A percentile compares a stretch with the other conserved stretches of the same genome.
phyloP scores from a whole-genome alignment of 257 asterid genomes.

The Scutellaria galericulata region DNA sequence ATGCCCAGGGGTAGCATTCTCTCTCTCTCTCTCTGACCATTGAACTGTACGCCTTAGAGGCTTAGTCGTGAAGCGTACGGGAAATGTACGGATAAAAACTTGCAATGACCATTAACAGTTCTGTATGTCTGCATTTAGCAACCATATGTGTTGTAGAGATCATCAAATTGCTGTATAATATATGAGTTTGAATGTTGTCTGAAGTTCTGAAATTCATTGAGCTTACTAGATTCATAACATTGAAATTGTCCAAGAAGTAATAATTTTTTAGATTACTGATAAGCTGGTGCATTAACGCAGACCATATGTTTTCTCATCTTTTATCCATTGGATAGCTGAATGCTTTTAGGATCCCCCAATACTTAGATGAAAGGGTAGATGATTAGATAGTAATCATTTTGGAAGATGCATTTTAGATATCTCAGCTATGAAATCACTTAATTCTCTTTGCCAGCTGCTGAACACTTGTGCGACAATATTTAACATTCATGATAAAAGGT shows the following conservation, averaged over 20 bases:
- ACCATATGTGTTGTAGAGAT: conserved; percentile 1
- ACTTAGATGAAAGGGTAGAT: conserved; percentile 13
- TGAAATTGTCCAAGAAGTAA: conserved; percentile 27
- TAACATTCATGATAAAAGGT: conserved; percentile 22
- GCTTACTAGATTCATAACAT: conserved; percentile 3
- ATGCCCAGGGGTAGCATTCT: conserved; percentile 23
- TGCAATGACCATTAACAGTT: conserved; percentile 22
- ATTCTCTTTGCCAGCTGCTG: conserved; percentile 29
- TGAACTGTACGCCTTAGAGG: conserved; percentile 12
- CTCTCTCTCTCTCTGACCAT: background rate
- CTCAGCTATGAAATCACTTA: conserved; percentile 18
- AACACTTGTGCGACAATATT: conserved; percentile 21
- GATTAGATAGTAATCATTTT: conserved; percentile 29
- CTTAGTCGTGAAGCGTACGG: conserved; percentile 6
- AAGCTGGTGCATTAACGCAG: conserved; percentile 23
- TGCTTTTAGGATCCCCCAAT: conserved; percentile 23
- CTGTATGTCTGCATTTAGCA: conserved; percentile 5
- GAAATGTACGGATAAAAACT: background rate
- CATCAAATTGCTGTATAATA: background rate
- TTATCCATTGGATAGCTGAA: conserved; percentile 2
- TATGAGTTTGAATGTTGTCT: conserved; percentile 16
- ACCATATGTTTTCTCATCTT: conserved; percentile 15
- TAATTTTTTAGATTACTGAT: background rate
- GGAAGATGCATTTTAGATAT: conserved; percentile 10
- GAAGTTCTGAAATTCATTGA: conserved; percentile 8